A percentile compares a stretch with the other conserved stretches of the same genome.
Conservation (phyloP, 2,329 filamentous ascomycete species). For the Zasmidium angulare region DNA sequence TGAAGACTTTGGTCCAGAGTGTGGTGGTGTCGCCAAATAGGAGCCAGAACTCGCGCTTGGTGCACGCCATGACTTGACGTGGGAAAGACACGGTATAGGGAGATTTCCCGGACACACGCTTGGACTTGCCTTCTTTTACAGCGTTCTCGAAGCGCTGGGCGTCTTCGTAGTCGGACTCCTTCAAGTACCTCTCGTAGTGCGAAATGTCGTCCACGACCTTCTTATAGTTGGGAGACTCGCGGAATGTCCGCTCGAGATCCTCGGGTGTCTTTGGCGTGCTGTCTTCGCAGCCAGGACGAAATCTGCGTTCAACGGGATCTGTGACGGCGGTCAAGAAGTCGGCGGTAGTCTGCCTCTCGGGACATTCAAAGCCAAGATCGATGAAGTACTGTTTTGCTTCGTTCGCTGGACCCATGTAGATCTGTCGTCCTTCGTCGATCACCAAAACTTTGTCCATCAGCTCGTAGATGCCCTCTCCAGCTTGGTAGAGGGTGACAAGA, state of each 20-base stretch:
- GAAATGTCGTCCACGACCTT: constrained; percentile 61
- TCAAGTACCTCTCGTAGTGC: constrained; percentile 58
- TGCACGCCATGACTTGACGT: constrained; percentile 68
- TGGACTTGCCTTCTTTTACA: constrained; percentile 67
- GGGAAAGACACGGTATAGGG: constrained; percentile 75
- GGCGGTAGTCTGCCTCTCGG: constrained; percentile 66
- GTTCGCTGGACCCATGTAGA: constrained; percentile 64
- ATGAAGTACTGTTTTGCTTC: constrained; percentile 66
- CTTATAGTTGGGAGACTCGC: constrained; percentile 60
- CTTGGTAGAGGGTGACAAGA: constrained; percentile 70
- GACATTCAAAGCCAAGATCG: constrained; percentile 62
- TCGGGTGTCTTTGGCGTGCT: constrained; percentile 67
- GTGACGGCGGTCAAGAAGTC: constrained; percentile 79
- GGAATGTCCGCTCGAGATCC: constrained; percentile 68
- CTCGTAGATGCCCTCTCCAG: constrained; percentile 67
- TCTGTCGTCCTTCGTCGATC: constrained; percentile 69
- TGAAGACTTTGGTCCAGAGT: constrained; percentile 75
- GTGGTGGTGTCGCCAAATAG: constrained; percentile 72
- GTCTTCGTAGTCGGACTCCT: constrained; percentile 40
- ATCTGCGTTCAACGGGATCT: constrained; percentile 70
- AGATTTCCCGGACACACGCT: constrained; percentile 57
- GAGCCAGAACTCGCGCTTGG: constrained; percentile 75
- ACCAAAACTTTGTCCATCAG: constrained; percentile 80
- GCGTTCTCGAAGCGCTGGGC: constrained; percentile 62
- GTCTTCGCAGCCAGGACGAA: constrained; percentile 64